These are phyloP conservation scores for Chaetomidium leptoderma DNA, from an alignment of 495 filamentous ascomycete genomes.

Conservation along the genomic window DNA sequence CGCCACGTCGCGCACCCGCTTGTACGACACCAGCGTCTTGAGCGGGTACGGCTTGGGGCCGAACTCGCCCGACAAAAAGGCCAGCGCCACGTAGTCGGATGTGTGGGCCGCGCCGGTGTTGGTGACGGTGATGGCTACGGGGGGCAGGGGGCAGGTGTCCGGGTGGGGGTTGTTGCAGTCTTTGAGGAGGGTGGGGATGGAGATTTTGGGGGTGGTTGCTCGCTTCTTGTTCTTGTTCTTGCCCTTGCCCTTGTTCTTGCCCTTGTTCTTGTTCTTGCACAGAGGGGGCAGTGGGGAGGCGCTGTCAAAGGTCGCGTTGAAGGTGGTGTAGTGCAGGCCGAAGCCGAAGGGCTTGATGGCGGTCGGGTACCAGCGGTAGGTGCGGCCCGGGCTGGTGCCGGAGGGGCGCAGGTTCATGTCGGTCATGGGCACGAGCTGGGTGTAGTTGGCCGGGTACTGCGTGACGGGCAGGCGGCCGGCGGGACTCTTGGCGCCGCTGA, in stretches of 20 bases:
- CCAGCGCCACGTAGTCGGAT: slow-evolving; percentile 59
- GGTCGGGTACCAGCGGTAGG: slow-evolving; percentile 44
- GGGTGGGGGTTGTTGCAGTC: slow-evolving; percentile 33
- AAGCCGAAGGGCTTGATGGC: slow-evolving; percentile 48
- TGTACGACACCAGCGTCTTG: slow-evolving; percentile 60
- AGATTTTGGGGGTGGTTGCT: slow-evolving; percentile 19
- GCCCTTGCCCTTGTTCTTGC: not conserved
- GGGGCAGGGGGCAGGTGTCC: slow-evolving; percentile 46
- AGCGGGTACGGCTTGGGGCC: slow-evolving; percentile 60
- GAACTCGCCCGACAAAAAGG: slow-evolving; percentile 50
- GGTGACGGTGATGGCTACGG: slow-evolving; percentile 30
- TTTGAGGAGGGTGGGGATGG: slow-evolving; percentile 28
- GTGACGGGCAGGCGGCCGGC: slow-evolving; percentile 62
- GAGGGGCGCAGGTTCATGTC: slow-evolving; percentile 42
- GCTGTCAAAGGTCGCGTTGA: slow-evolving; percentile 48
- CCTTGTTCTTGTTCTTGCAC: not conserved
- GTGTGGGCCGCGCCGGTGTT: slow-evolving; percentile 50
- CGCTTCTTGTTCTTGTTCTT: not conserved
- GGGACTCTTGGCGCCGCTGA: slow-evolving; percentile 50
- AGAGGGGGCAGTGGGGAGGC: slow-evolving; percentile 25
- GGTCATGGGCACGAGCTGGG: slow-evolving; percentile 36
- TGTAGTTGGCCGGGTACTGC: slow-evolving; percentile 44
- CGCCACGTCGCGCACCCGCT: slow-evolving; percentile 46
- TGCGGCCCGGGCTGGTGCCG: slow-evolving; percentile 28
- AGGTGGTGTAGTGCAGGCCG: slow-evolving; percentile 46